phyloP scores from a whole-genome alignment of 208 protist species.

The Novymonas esmeraldas region DNA sequence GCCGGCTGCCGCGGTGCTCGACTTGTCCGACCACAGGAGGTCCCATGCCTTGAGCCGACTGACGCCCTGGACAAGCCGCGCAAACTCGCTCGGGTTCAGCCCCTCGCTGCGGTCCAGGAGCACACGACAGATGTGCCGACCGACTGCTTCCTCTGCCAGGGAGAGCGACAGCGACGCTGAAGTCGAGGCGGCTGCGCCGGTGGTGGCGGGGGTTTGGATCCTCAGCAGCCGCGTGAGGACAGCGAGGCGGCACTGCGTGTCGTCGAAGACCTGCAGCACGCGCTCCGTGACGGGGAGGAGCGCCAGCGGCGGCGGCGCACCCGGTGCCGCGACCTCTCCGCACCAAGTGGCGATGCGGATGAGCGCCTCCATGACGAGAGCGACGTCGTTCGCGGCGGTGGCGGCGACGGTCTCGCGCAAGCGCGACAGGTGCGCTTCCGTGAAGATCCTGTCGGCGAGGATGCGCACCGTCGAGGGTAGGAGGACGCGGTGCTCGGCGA shows the following conservation, averaged over 20 bases:
- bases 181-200: too few species aligned
- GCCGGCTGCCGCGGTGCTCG: not conserved
- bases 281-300: constrained; percentile 12
- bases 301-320: not conserved
- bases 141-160: constrained; percentile 1
- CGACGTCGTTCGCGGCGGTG: constrained; percentile 3
- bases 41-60: constrained; percentile 51
- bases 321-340: not conserved
- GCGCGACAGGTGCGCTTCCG: not conserved
- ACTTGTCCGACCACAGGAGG: not conserved
- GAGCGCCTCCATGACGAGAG: not conserved
- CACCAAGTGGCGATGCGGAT: constrained; percentile 3
- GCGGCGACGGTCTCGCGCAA: constrained; percentile 4
- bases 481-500: constrained; percentile 50
- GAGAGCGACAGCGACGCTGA: too few species aligned
- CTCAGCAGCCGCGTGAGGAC: constrained; percentile 15
- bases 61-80: constrained; percentile 58
- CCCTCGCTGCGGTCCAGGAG: constrained; percentile 30
- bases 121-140: constrained; percentile 28
- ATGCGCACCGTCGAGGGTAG: constrained; percentile 16
- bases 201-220: not conserved
- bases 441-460: constrained; percentile 37
- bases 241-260: constrained; percentile 12
- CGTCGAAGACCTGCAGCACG: constrained; percentile 21
- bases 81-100: constrained; percentile 69